Conservation (phyloP, 1,284 basidiomycete genomes). For the Thecaphora frezii region DNA sequence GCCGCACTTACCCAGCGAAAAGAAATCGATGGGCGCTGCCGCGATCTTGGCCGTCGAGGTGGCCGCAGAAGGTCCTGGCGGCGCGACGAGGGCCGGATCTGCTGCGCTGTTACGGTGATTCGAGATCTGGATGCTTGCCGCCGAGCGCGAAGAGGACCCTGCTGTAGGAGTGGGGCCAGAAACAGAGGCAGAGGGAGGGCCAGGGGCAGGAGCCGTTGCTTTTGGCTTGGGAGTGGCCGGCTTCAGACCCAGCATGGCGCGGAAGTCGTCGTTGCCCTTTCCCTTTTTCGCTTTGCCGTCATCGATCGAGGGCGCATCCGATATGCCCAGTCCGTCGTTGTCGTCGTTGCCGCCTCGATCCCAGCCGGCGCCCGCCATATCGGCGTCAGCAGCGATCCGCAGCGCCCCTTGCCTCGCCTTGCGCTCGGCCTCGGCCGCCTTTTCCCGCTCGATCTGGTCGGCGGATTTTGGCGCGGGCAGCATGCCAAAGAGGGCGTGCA, state of each 20-base stretch:
- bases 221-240: slow-evolving; percentile 15
- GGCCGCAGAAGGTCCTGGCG: too few species aligned
- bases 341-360: slow-evolving; percentile 7
- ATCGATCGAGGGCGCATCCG: neutral
- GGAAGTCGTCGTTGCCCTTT: slow-evolving; percentile 54
- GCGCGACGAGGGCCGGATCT: too few species aligned
- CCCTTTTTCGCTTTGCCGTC: slow-evolving; percentile 5
- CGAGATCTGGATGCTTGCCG: too few species aligned
- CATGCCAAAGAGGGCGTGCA: slow-evolving; percentile 47
- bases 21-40: slow-evolving; percentile 20
- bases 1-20: slow-evolving; percentile 12
- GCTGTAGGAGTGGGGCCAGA: too few species aligned
- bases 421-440: slow-evolving; percentile 16
- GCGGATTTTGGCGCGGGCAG: slow-evolving; percentile 48
- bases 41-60: too few species aligned
- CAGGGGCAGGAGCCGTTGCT: too few species aligned
- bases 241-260: slow-evolving; percentile 56
- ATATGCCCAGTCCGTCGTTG: neutral
- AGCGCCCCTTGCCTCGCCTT: slow-evolving; percentile 22
- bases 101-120: too few species aligned
- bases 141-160: too few species aligned
- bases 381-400: slow-evolving; percentile 1
- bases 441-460: slow-evolving; percentile 25
- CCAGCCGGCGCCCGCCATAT: too few species aligned
- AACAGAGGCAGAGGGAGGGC: too few species aligned